phyloP scores from a whole-genome alignment of 1,284 basidiomycete species.

The Puccinia novopanici region DNA sequence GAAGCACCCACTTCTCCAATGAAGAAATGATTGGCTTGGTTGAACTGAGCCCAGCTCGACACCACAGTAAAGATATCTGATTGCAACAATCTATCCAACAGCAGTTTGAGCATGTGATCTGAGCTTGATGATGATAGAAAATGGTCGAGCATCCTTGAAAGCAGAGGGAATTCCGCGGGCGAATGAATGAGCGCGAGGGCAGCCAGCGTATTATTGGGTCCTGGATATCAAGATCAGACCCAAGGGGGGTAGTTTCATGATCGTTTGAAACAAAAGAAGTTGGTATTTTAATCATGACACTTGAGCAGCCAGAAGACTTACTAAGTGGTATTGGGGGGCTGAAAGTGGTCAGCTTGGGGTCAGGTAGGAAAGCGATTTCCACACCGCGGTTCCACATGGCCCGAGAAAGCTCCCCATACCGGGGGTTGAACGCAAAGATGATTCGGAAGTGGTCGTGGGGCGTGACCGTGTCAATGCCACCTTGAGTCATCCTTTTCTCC shows the following conservation, averaged over 20 bases:
- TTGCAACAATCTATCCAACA: no score
- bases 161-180: no score
- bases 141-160: no score
- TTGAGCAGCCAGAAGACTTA: not conserved
- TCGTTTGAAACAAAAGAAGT: not conserved
- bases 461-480: constrained; percentile 71
- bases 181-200: constrained; percentile 19
- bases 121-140: no score
- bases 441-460: constrained; percentile 89
- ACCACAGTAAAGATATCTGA: no score
- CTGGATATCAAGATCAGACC: not conserved
- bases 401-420: no score
- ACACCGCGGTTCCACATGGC: constrained; percentile 98
- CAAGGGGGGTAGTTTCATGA: not conserved
- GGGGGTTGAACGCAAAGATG: no score
- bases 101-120: no score
- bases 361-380: constrained; percentile 68
- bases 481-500: constrained; percentile 82
- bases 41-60: no score
- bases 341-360: not conserved
- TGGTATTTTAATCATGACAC: not conserved
- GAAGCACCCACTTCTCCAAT: constrained; percentile 20
- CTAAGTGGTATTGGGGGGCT: no score
- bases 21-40: no score
- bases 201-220: constrained; percentile 31